A percentile compares a stretch with the other conserved stretches of the same genome.
phyloP scores from a whole-genome alignment of 768 basidiomycete species.

The Basidioascus undulatus region DNA sequence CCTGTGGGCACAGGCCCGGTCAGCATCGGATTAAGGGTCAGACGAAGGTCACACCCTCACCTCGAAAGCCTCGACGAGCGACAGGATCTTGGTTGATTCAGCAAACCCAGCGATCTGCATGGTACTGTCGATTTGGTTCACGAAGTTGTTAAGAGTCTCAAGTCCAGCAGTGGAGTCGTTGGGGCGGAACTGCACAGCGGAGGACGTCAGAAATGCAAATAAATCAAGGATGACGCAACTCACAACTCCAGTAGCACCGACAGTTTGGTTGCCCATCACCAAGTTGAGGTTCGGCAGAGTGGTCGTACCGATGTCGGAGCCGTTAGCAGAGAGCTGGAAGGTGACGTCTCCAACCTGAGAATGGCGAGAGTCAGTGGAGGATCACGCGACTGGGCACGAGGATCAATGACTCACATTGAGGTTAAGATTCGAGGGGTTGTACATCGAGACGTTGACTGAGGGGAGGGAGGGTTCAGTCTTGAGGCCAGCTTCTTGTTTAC shows the following conservation, averaged over 20 bases:
- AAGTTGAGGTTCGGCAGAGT: conserved; percentile 36
- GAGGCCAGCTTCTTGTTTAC: too few relatives aligned
- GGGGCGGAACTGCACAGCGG: conserved; percentile 21
- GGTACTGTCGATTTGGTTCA: conserved; percentile 26
- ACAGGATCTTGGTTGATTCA: too few relatives aligned
- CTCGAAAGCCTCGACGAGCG: too few relatives aligned
- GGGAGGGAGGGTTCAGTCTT: too few relatives aligned
- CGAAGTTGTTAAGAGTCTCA: conserved; percentile 42
- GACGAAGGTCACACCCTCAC: too few relatives aligned
- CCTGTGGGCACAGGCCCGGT: conserved; percentile 33
- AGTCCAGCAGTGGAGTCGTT: conserved; percentile 35
- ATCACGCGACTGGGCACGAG: background rate
- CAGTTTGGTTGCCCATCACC: conserved; percentile 33
- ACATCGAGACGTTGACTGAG: conserved; percentile 26
- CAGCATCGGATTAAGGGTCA: background rate
- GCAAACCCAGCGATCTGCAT: conserved; percentile 6
- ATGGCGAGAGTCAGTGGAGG: background rate
- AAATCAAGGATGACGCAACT: background rate
- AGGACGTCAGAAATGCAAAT: conserved; percentile 2
- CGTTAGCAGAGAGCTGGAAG: conserved; percentile 31
- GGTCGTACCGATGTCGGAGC: conserved; percentile 32
- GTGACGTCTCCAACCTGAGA: conserved; percentile 19
- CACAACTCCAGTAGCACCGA: conserved; percentile 24
- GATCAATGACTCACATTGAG: conserved; percentile 30
- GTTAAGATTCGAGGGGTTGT: conserved; percentile 44